These are phyloP conservation scores for Calonectria ilicicola DNA, from an alignment of 2,329 filamentous ascomycete species.

Conservation along the genomic window DNA sequence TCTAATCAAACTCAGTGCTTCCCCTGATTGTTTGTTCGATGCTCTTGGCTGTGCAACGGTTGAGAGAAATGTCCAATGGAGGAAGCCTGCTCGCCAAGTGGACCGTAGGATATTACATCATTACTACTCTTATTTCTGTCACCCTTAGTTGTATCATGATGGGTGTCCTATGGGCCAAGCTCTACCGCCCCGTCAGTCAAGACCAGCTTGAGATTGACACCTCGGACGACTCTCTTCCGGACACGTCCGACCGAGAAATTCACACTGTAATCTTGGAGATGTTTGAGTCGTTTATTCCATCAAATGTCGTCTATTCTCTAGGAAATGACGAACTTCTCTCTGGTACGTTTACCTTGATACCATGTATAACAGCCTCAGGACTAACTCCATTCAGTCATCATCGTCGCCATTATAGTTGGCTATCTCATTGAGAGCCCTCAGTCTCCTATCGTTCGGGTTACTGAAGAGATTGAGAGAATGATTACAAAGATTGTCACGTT, in stretches of 20 bases:
- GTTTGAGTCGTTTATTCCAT: conserved; percentile 61
- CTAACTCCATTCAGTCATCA: conserved; percentile 49
- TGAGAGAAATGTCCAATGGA: conserved; percentile 58
- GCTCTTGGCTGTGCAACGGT: conserved; percentile 62
- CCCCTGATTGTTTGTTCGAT: conserved; percentile 65
- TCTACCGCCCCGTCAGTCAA: conserved; percentile 54
- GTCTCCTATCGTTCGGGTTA: conserved; percentile 54
- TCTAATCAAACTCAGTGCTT: conserved; percentile 51
- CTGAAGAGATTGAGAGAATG: conserved; percentile 61
- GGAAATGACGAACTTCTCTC: conserved; percentile 60
- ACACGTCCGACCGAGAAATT: conserved; percentile 49
- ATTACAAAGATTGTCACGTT: conserved; percentile 59
- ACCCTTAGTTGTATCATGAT: conserved; percentile 59
- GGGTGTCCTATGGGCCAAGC: conserved; percentile 59
- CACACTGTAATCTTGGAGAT: conserved; percentile 60
- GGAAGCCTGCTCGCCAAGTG: conserved; percentile 59
- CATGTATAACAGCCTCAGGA: too few species aligned
- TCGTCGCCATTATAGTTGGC: conserved; percentile 59
- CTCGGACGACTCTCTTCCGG: conserved; percentile 25
- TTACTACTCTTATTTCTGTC: conserved; percentile 63
- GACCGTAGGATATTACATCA: conserved; percentile 63
- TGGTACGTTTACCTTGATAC: neutral
- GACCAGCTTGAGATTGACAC: conserved; percentile 43
- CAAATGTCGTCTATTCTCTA: conserved; percentile 60
- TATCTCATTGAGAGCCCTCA: conserved; percentile 54